These are phyloP conservation scores for Elsinoe batatas DNA, from an alignment of 2,329 filamentous ascomycete genomes.

Conservation along the genomic window DNA sequence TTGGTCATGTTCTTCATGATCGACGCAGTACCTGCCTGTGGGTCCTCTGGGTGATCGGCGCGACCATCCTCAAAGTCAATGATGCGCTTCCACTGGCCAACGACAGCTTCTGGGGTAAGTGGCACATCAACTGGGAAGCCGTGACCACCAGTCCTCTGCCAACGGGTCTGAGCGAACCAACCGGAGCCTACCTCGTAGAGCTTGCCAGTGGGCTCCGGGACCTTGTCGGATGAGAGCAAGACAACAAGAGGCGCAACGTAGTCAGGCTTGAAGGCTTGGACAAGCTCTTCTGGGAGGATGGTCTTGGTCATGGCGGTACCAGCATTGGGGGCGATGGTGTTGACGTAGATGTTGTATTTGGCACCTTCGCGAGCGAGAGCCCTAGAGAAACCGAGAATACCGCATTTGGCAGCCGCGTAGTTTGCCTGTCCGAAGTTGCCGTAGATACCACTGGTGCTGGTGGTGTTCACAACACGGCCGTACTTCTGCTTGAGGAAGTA, in stretches of 20 bases:
- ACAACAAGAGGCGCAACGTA: constrained; percentile 92
- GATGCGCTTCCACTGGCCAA: constrained; percentile 66
- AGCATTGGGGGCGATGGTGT: constrained; percentile 95
- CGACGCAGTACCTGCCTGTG: constrained; percentile 66
- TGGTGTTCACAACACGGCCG: constrained; percentile 91
- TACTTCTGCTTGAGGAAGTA: constrained; percentile 98
- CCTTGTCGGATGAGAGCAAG: constrained; percentile 75
- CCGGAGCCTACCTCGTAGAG: constrained; percentile 93
- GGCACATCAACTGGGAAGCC: constrained; percentile 81
- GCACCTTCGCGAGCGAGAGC: constrained; percentile 84
- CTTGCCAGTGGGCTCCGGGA: constrained; percentile 74
- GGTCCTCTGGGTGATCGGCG: constrained; percentile 74
- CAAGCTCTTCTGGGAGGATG: constrained; percentile 92
- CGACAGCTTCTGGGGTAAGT: constrained; percentile 75
- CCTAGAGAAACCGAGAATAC: constrained; percentile 90
- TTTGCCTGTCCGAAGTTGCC: constrained; percentile 99
- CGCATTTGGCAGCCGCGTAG: constrained; percentile 63
- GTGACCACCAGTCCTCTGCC: constrained; percentile 83
- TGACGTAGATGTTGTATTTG: constrained; percentile 97
- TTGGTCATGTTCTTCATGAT: constrained; percentile 81
- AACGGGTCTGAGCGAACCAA: constrained; percentile 85
- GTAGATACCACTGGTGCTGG: constrained; percentile 94
- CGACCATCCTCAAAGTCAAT: constrained; percentile 79
- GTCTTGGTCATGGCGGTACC: constrained; percentile 91
- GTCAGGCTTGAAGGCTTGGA: constrained; percentile 98